Evolutionary conservation across 352 stramenopile genomes (phyloP).

Genomic region (Blastocystis sp.): DNA sequence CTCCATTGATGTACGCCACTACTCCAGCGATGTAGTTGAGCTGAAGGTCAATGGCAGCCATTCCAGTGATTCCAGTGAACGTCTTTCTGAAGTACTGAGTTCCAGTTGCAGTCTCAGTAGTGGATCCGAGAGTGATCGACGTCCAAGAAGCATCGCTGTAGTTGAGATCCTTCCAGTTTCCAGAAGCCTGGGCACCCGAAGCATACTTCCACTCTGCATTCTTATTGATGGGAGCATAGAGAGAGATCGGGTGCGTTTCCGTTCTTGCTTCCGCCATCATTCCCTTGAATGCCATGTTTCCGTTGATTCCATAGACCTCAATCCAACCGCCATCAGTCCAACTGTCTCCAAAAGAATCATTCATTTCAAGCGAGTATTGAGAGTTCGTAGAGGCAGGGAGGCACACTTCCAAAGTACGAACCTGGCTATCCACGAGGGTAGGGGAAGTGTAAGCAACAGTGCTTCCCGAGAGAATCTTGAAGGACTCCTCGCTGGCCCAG

Average conservation of each 20-base stretch:
- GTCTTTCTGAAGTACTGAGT: not conserved
- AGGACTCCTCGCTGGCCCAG: not conserved
- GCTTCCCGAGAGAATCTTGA: not conserved
- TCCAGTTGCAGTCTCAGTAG: not conserved
- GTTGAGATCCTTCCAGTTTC: not conserved
- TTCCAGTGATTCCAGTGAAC: not conserved
- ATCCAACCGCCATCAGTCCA: not conserved
- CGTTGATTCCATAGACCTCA: not conserved
- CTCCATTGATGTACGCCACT: slow-evolving; percentile 9
- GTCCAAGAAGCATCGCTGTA: not conserved
- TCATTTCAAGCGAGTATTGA: not conserved
- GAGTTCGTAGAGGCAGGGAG: not conserved
- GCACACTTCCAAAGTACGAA: not conserved
- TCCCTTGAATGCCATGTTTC: not conserved
- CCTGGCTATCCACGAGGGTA: not conserved
- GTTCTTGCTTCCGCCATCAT: not conserved
- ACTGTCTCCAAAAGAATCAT: not conserved
- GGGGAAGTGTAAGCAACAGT: not conserved
- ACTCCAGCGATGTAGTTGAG: not conserved
- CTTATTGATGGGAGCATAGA: not conserved
- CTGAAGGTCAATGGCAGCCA: not conserved
- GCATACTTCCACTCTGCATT: not conserved
- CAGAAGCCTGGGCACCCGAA: not conserved
- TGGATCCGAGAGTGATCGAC: not conserved
- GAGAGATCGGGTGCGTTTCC: not conserved